Evolutionary conservation across 2,329 filamentous ascomycete species (phyloP), one percentile per base, ranked within the genome.

Genomic region (Cladosporium oxysporum): DNA sequence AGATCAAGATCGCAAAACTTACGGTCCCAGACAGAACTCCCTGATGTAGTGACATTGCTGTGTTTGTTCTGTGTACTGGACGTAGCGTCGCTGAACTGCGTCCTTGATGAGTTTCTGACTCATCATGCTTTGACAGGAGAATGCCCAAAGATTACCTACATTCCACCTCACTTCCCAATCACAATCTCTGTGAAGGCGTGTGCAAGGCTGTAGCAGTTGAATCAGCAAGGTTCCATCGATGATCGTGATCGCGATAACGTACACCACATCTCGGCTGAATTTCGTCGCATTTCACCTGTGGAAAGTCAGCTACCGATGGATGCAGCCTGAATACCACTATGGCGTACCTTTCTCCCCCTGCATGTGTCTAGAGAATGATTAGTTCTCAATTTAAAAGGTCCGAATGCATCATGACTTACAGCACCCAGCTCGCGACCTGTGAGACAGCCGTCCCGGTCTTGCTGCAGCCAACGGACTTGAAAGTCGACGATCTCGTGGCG

Each of bases 281-380:
- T 74, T 87, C 85, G 72, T 86, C 84, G 73, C 84, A 87, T 80
- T 86, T 87, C 26, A 85, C 83, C 73, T 76, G 62, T 78, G n/a
- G 12, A 8, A 53, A 7, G 31, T 55, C 26, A 55, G 52, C 28
- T 29, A n/a, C 52, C 31, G 2, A 12, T 14, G 7, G 12, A 12
- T n/a, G 26, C n/a, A 29, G 14, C n/a, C 28, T 55, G 52, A 5
- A n/a, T 0, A 18, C 3, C 28, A 14, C 71, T 71, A 3, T 35
- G 14, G 12, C 41, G 49, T 66, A 76, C 76, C 70, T 78, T 78
- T 33, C 76, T 68, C 26, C 71, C 75, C 16, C 76, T 70, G 69
- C 76, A 78, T 11, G 76, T 78, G 73, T 70, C 71, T 65, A 63
- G 21, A 29, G 4, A n/a, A 1, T 23, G 57, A 33, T 57, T n/a